phyloP scores from a whole-genome alignment of 2,329 filamentous ascomycete genomes.

The Arthrobotrys iridis region DNA sequence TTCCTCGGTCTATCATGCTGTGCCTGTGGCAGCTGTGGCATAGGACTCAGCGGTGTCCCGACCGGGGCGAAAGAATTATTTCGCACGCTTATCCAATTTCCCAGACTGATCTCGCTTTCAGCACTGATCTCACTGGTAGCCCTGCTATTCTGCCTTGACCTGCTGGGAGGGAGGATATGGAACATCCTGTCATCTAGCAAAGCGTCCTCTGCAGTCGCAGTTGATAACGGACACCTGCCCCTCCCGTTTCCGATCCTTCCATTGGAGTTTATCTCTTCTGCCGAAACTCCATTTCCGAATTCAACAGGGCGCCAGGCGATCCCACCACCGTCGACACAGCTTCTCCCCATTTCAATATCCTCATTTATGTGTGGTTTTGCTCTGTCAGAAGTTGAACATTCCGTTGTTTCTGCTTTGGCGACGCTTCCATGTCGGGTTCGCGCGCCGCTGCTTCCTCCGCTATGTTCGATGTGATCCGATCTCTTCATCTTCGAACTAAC shows the following conservation, averaged over 20 bases:
- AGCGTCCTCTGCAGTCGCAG: constrained; percentile 3
- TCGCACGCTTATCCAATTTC: constrained; percentile 5
- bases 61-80: constrained; percentile 36
- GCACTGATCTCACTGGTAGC: constrained; percentile 28
- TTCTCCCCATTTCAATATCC: constrained; percentile 29
- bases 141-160: constrained; percentile 33
- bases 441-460: background rate
- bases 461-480: constrained; percentile 11
- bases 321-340: too few relatives aligned
- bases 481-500: background rate
- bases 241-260: background rate
- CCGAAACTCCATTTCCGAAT: constrained; percentile 7
- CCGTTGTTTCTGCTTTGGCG: background rate
- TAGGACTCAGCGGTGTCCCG: constrained; percentile 26
- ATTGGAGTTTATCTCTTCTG: background rate
- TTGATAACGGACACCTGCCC: constrained; percentile 5
- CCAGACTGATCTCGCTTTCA: constrained; percentile 30
- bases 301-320: constrained; percentile 22
- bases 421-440: constrained; percentile 10
- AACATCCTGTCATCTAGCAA: constrained; percentile 21
- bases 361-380: background rate
- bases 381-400: background rate
- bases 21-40: constrained; percentile 29
- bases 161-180: background rate
- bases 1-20: constrained; percentile 30